Base-by-base conservation (phyloP, 176 grass and related monocot genomes). In the Saccharum spontaneum region DNA sequence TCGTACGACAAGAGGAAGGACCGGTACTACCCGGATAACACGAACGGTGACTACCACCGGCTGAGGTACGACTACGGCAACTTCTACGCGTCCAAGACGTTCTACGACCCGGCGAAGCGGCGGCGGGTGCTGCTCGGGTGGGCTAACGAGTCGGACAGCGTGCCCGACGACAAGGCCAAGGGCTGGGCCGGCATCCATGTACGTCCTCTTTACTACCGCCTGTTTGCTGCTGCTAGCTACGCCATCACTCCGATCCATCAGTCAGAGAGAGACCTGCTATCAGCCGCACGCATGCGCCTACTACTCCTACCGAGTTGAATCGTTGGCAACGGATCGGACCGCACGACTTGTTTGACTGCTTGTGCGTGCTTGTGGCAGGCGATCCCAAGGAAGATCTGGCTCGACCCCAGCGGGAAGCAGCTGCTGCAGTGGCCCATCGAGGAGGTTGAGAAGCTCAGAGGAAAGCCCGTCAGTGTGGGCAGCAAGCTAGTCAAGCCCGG, bases 71-170 rank as follows among this genome's bases (percentile, higher is more conserved):
- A 97, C 81, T 94, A 94, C 59, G 90, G 94, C 2, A 97, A 97
- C 84, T 94, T 83, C 52, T 97, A 97, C 50, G 94, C 94, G 0
- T 97, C 92, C 7, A 94, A 90, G 83, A 88, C 94, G 4, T 94
- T 97, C 75, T 80, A 80, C 10, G 78, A 80, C 1, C 62, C 62
- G 16, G 43, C 10, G 78, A 67, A 67, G 63, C 78, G 28, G 17
- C 62, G 62, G 3, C 62, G 62, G 0, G 18, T 80, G 6, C 63
- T 80, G 24, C 10, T 12, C 0, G 78, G 78, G 0, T 80, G 78
- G 78, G 78, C 78, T 10, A 80, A 80, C 40, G 78, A 80, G 78
- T 80, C 78, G 1, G 78, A 67, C 63, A 49, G 41, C 41, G 22
- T 67, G 17, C 0, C 26, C 1, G 62, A 80, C 43, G 78, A 80